Conservation (phyloP, 2,329 filamentous ascomycete genomes). For the Xylaria arbuscula region DNA sequence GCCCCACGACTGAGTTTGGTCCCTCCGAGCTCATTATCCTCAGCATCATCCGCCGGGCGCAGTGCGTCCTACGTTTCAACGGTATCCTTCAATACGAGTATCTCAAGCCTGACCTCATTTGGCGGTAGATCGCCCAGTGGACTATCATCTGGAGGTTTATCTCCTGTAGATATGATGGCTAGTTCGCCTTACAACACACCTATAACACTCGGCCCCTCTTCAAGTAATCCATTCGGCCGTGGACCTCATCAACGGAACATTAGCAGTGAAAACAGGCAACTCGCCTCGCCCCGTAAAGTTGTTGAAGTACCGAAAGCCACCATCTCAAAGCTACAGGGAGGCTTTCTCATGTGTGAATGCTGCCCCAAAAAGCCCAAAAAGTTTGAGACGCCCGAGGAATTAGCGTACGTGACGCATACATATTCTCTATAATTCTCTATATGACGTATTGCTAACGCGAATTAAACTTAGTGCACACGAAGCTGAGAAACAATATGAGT, state of each 20-base stretch:
- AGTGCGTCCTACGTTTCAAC: slow-evolving; percentile 62
- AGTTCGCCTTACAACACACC: slow-evolving; percentile 63
- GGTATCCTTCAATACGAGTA: slow-evolving; percentile 57
- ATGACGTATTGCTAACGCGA: slow-evolving; percentile 32
- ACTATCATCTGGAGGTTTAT: slow-evolving; percentile 59
- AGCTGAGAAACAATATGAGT: slow-evolving; percentile 96
- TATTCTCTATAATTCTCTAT: neutral
- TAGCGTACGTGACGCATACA: slow-evolving; percentile 70
- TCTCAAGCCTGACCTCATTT: slow-evolving; percentile 57
- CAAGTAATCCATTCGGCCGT: slow-evolving; percentile 59
- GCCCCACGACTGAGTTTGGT: slow-evolving; percentile 61
- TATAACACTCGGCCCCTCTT: slow-evolving; percentile 62
- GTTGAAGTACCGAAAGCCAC: slow-evolving; percentile 61
- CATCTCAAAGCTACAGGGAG: slow-evolving; percentile 61
- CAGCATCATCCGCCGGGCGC: slow-evolving; percentile 58
- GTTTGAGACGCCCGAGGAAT: slow-evolving; percentile 84
- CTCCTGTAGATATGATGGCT: slow-evolving; percentile 54
- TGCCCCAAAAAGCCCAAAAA: slow-evolving; percentile 98
- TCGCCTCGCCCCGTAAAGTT: slow-evolving; percentile 63
- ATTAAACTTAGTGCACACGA: slow-evolving; percentile 76
- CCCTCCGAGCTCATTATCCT: slow-evolving; percentile 58
- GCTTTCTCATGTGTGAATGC: slow-evolving; percentile 82
- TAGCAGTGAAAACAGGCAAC: slow-evolving; percentile 55
- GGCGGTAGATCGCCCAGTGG: slow-evolving; percentile 62
- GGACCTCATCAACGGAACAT: slow-evolving; percentile 59